These are phyloP conservation scores for Coemansia sp. DNA, from an alignment of 192 early-diverging fungal genomes.

Conservation along the genomic window DNA sequence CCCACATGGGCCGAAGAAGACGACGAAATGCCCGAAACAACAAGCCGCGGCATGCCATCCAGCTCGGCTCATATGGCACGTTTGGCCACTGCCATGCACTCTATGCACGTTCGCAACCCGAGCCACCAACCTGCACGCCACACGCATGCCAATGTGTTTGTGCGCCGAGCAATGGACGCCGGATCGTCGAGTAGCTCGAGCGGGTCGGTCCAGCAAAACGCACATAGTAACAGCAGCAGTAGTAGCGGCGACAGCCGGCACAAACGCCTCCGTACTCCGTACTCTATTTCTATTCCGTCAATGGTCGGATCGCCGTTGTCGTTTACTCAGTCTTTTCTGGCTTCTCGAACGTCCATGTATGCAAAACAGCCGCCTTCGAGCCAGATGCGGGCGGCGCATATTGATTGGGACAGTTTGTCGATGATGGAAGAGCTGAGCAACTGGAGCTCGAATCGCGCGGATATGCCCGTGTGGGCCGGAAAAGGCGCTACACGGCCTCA, in stretches of 20 bases:
- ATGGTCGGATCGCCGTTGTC: conserved; percentile 51
- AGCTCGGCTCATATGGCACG: conserved; percentile 1
- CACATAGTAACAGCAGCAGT: conserved; percentile 17
- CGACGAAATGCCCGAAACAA: conserved; percentile 24
- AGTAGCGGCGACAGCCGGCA: conserved; percentile 12
- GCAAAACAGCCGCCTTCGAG: conserved; percentile 50
- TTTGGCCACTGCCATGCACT: not conserved
- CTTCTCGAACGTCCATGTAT: conserved; percentile 50
- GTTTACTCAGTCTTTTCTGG: conserved; percentile 51
- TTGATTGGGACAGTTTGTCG: conserved; percentile 53
- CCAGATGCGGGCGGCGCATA: conserved; percentile 52
- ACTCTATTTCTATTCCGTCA: conserved; percentile 51
- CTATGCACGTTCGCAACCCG: not conserved
- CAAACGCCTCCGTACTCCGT: conserved; percentile 34
- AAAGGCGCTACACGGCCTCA: not conserved
- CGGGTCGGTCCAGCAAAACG: conserved; percentile 5
- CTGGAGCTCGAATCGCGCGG: not conserved
- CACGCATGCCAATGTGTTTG: not conserved
- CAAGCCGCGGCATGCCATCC: not conserved
- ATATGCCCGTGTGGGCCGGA: not conserved
- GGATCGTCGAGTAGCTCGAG: conserved; percentile 37
- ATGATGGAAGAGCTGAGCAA: conserved; percentile 37
- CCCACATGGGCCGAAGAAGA: conserved; percentile 54
- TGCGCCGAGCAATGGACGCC: conserved; percentile 17
- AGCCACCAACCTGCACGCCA: not conserved